Percentiles rank a stretch among this genome's conserved stretches.
Evolutionary conservation across 257 asterid genomes (phyloP).

Genomic region (Oldenlandia corymbosa): DNA sequence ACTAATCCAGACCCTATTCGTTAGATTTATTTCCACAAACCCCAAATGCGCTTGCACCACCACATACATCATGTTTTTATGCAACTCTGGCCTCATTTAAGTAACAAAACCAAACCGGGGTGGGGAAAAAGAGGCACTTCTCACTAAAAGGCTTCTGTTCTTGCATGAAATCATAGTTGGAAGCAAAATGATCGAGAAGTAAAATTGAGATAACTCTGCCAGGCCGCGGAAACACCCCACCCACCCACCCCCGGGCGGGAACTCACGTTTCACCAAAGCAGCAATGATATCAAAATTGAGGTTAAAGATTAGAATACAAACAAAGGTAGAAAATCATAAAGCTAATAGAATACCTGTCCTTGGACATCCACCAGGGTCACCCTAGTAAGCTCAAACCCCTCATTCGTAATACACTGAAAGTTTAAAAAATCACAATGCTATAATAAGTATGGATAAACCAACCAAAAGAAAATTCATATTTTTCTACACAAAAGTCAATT

Average conservation of each 20-base stretch:
- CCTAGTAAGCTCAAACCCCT: constrained; percentile 94
- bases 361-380: constrained; percentile 65
- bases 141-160: background rate
- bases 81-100: background rate
- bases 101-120: background rate
- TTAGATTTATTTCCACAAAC: background rate
- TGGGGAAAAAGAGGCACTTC: no score
- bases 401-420: constrained; percentile 73
- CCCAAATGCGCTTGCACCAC: background rate
- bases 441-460: constrained; percentile 8
- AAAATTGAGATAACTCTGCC: no score
- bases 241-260: no score
- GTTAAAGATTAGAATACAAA: background rate
- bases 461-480: background rate
- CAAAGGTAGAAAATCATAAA: constrained; percentile 7
- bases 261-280: background rate
- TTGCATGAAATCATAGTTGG: background rate
- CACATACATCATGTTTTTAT: background rate
- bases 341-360: constrained; percentile 54
- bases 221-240: no score
- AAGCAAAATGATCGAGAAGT: background rate
- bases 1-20: background rate
- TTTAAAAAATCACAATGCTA: constrained; percentile 6
- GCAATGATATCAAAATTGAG: background rate
- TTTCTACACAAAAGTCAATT: background rate